These are phyloP conservation scores for Russula lepida DNA, from an alignment of 768 basidiomycete genomes.

Conservation along the genomic window DNA sequence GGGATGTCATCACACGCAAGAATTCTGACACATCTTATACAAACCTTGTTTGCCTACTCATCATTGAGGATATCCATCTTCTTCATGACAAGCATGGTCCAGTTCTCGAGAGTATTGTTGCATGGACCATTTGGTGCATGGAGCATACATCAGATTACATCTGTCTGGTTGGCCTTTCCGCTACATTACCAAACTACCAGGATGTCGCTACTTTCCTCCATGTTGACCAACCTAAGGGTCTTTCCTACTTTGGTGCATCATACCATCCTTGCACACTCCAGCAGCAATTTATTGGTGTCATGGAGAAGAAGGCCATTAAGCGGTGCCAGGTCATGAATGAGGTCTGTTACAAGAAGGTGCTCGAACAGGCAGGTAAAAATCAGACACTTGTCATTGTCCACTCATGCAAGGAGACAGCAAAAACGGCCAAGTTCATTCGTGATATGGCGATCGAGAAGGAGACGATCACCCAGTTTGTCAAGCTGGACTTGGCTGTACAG, in stretches of 20 bases:
- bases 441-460: constrained; percentile 96
- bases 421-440: constrained; percentile 89
- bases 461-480: constrained; percentile 93
- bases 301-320: constrained; percentile 99
- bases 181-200: constrained; percentile 96
- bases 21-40: constrained; percentile 95
- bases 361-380: constrained; percentile 85
- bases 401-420: constrained; percentile 97
- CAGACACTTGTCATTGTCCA: constrained; percentile 96
- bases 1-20: constrained; percentile 99
- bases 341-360: constrained; percentile 97
- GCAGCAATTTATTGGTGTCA: constrained; percentile 95
- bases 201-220: constrained; percentile 97
- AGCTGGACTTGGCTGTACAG: constrained; percentile 82
- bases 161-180: constrained; percentile 89
- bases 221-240: constrained; percentile 82
- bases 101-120: constrained; percentile 84
- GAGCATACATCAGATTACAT: constrained; percentile 92
- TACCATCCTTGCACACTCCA: constrained; percentile 92
- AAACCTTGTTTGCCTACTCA: constrained; percentile 91
- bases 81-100: constrained; percentile 98
- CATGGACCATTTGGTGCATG: constrained; percentile 87
- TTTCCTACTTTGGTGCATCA: constrained; percentile 95
- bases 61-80: constrained; percentile 97
- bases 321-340: constrained; percentile 98